Evolutionary conservation across 331 rosid species (phyloP).

Genomic region (Pyracantha coccinea): DNA sequence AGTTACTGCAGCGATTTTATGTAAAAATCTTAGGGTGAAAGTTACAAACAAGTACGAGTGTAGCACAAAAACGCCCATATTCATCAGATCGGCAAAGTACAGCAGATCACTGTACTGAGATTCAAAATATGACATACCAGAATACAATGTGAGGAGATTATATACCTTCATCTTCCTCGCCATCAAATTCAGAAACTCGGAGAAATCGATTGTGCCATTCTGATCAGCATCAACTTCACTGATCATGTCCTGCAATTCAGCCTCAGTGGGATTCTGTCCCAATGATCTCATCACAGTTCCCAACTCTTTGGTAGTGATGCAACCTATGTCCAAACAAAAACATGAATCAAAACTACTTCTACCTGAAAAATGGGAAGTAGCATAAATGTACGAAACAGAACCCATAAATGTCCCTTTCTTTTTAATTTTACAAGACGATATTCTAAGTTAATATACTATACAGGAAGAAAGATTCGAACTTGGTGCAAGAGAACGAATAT

Average conservation of each 20-base stretch:
- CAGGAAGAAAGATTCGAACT: no score
- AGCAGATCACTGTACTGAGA: not conserved
- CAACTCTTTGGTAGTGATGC: conserved; percentile 31
- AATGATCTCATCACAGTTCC: conserved; percentile 39
- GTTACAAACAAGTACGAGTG: not conserved
- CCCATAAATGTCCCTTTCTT: not conserved
- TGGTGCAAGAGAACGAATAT: no score
- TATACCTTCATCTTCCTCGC: conserved; percentile 28
- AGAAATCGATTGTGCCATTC: conserved; percentile 31
- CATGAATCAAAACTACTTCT: not conserved
- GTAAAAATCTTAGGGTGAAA: not conserved
- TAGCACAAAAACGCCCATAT: not conserved
- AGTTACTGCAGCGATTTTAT: no score
- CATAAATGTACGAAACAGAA: not conserved
- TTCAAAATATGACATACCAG: no score
- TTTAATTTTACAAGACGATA: not conserved
- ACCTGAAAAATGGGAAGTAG: not conserved
- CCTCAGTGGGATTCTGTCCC: conserved; percentile 35
- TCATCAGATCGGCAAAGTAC: not conserved
- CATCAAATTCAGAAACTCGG: conserved; percentile 35
- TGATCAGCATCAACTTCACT: conserved; percentile 35
- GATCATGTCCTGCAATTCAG: conserved; percentile 35
- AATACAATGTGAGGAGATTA: not conserved
- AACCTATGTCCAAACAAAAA: conserved; percentile 14
- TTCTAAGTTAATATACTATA: no score